Percentiles rank a stretch among this genome's conserved stretches.
Conservation (phyloP, 2,329 filamentous ascomycete genomes). For the Achaetomium macrosporum region DNA sequence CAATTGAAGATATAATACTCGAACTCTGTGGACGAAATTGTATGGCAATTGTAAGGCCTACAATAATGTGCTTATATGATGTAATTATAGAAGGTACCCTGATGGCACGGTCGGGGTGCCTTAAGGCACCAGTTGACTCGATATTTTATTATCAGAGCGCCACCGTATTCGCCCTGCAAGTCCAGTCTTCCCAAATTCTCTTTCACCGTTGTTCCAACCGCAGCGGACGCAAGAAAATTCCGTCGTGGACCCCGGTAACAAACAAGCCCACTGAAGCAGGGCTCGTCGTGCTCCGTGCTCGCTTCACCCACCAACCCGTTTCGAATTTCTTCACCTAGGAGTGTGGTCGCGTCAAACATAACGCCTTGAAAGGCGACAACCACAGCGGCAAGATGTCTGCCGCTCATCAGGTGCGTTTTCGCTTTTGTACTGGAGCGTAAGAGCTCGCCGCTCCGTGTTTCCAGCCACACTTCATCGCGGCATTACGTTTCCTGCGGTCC, state of each 20-base stretch:
- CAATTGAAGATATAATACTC: no score
- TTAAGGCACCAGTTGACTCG: no score
- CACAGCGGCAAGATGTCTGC: conserved; percentile 54
- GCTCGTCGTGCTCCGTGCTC: conserved; percentile 18
- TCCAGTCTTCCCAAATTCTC: conserved; percentile 17
- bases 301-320: conserved; percentile 20
- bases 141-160: background rate
- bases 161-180: conserved; percentile 2
- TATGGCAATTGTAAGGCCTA: no score
- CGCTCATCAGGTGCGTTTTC: conserved; percentile 51
- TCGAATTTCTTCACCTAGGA: conserved; percentile 17
- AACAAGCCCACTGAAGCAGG: conserved; percentile 19
- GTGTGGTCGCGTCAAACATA: conserved; percentile 27
- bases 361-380: conserved; percentile 35
- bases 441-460: background rate
- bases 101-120: no score
- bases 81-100: no score
- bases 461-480: background rate
- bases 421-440: background rate
- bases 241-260: conserved; percentile 15
- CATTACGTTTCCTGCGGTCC: background rate
- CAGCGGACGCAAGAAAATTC: conserved; percentile 14
- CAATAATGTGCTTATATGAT: no score
- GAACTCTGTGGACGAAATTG: no score
- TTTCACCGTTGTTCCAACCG: conserved; percentile 15